Evolutionary conservation across 164 flowering plant species (phyloP), one percentile per base, ranked within the genome.

Genomic region (Dillenia suffruticosa): DNA sequence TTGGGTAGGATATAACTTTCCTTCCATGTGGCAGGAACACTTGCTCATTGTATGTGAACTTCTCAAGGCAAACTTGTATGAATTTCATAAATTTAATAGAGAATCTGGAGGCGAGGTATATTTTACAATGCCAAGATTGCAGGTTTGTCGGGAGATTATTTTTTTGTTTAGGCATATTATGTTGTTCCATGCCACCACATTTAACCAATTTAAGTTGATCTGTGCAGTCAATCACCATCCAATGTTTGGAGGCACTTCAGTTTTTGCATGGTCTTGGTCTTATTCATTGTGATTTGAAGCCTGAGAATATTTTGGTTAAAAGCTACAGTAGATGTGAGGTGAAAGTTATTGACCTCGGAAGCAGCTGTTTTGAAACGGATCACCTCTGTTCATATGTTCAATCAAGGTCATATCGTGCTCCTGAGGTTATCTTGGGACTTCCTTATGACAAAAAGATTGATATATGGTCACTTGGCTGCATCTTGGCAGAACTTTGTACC

Each of bases 41-140:
- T 70, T 94, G 74, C 74, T 94, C 69, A 94, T 94, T 70, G 97
- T 94, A 51, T 94, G 99, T 79, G 99, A 94, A 74, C 95, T 94
- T 69, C 90, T 94, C 3, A 94, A 94, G 80, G 99, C 99, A 71
- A 94, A 94, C 71, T 71, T 94, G 46, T 94, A 94, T 60, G 99
- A 94, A 71, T 94, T 94, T 68, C 99, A 94, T 70, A 94, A 94
- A 69, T 94, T 94, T 68, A 94, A 94, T 72, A 71, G 99, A 72
- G 99, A 94, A 79, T 91, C 99, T 71, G 97, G 99, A 47, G 99
- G 99, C 47, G 99, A 94, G 74, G 99, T 94, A 59, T 94, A 94
- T 74, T 94, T 94, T 70, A 94, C 99, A 40, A 94, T 94, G 99
- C 99, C 99, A 43, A 87, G 99, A 74, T 72, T 91, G 66, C 99